phyloP scores from a whole-genome alignment of 2,329 filamentous ascomycete genomes.

The Aspergillus costaricaensis region DNA sequence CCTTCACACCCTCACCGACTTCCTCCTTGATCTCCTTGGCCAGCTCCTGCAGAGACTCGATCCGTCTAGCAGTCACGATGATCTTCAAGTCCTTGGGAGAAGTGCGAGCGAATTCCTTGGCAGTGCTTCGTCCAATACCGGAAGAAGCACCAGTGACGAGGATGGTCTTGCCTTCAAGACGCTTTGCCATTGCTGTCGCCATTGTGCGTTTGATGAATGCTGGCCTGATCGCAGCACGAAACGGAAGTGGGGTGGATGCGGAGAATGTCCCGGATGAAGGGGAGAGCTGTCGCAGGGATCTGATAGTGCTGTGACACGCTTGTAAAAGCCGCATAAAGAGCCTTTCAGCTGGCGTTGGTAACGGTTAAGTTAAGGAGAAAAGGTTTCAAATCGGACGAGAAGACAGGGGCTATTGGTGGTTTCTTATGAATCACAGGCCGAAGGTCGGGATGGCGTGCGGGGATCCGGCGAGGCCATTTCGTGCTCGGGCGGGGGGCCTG shows the following conservation, averaged over 20 bases:
- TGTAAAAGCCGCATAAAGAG: slow-evolving; percentile 33
- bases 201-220: slow-evolving; percentile 51
- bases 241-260: slow-evolving; percentile 23
- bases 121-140: slow-evolving; percentile 74
- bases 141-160: slow-evolving; percentile 90
- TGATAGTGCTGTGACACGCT: slow-evolving; percentile 26
- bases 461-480: slow-evolving; percentile 16
- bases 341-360: not conserved
- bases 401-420: not conserved
- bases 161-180: slow-evolving; percentile 90
- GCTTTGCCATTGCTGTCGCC: slow-evolving; percentile 71
- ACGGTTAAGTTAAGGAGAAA: not conserved
- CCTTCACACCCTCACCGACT: slow-evolving; percentile 76
- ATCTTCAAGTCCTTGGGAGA: slow-evolving; percentile 77
- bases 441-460: slow-evolving; percentile 21
- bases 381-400: not conserved
- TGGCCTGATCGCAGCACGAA: slow-evolving; percentile 23
- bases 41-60: slow-evolving; percentile 75
- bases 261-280: slow-evolving; percentile 15
- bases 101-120: slow-evolving; percentile 90
- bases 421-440: slow-evolving; percentile 12
- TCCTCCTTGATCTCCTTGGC: slow-evolving; percentile 75
- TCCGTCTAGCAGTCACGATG: slow-evolving; percentile 82
- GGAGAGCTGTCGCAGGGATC: slow-evolving; percentile 24
- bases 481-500: slow-evolving; percentile 15